Base-by-base conservation (phyloP, 2,329 filamentous ascomycete species). In the Calonectria crousiana region DNA sequence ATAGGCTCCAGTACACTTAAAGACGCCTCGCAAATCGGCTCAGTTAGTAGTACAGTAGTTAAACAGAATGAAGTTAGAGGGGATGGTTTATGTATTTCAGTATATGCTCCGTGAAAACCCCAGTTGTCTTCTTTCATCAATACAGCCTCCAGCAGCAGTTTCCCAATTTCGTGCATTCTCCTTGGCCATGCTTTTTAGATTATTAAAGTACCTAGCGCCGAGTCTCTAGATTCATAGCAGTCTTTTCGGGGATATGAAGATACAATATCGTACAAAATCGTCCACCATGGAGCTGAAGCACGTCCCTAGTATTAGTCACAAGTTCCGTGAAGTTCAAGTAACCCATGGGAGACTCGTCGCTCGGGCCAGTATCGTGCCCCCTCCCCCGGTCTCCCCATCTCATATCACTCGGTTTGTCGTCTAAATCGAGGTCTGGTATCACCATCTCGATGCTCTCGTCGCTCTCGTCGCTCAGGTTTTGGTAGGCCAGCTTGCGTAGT, bases 401-500 rank as follows among this genome's bases (percentile, higher is more conserved):
- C 51, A 49, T 10, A 18, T 23, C n/a, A 32, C 10, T 41, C 49
- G 18, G 66, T 32, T 4, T 30, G 20, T 47, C 67, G 23, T 36
- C 65, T 53, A 23, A 64, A 34, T 20, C 30, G 26, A 34, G 38
- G 30, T 10, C 56, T 16, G 18, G 32, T 18, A 41, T 58, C 64
- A 30, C 14, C 56, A 16, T 36, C 38, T 18, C 67, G 18, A 14
- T 30, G 8, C 9, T 20, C n/a, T 41, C 51, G 6, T 28, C n/a
- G 13, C 11, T 23, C 20, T 44, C 52, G 60, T 16, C 64, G 60
- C 51, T 56, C 38, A 18, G 26, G 10, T 34, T 44, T 68, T 20
- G 67, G 76, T 28, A 69, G 75, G 11, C 70, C 73, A 9, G 77
- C 60, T 53, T 74, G 78, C 6, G 75, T 78, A 1, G 84, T 85